phyloP scores from a whole-genome alignment of 2,329 filamentous ascomycete genomes.

The Epichloe scottii region DNA sequence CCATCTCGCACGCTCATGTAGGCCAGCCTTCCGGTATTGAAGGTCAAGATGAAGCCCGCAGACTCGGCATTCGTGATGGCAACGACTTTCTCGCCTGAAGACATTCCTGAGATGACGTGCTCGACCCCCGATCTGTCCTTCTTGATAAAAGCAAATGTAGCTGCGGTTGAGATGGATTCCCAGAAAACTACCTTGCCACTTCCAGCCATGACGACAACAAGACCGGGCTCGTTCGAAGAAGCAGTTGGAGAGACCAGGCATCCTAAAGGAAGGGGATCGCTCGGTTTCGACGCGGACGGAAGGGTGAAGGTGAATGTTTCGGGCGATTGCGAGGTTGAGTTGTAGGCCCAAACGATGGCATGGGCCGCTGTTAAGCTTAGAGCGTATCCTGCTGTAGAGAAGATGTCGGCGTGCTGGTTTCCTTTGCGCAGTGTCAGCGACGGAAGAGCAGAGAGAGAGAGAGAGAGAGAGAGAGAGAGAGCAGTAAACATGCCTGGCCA shows the following conservation, averaged over 20 bases:
- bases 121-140: slow-evolving; percentile 74
- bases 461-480: too few relatives aligned
- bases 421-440: slow-evolving; percentile 25
- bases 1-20: slow-evolving; percentile 78
- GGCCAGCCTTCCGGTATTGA: slow-evolving; percentile 75
- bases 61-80: slow-evolving; percentile 72
- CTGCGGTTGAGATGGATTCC: slow-evolving; percentile 86
- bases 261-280: slow-evolving; percentile 68
- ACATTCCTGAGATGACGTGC: slow-evolving; percentile 58
- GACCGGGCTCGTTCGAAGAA: slow-evolving; percentile 66
- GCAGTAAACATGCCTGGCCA: slow-evolving; percentile 42
- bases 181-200: slow-evolving; percentile 84
- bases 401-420: slow-evolving; percentile 53
- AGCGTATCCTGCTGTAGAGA: slow-evolving; percentile 57
- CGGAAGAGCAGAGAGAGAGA: neutral
- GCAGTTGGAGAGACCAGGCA: slow-evolving; percentile 70
- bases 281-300: slow-evolving; percentile 55
- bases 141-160: slow-evolving; percentile 70
- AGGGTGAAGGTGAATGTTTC: slow-evolving; percentile 73
- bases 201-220: slow-evolving; percentile 74
- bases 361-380: slow-evolving; percentile 69
- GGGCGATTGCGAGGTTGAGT: slow-evolving; percentile 50
- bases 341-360: slow-evolving; percentile 86
- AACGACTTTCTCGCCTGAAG: slow-evolving; percentile 64
- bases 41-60: slow-evolving; percentile 73